These are phyloP conservation scores for Candida succiphila DNA, from an alignment of 805 yeast species.

Conservation along the genomic window DNA sequence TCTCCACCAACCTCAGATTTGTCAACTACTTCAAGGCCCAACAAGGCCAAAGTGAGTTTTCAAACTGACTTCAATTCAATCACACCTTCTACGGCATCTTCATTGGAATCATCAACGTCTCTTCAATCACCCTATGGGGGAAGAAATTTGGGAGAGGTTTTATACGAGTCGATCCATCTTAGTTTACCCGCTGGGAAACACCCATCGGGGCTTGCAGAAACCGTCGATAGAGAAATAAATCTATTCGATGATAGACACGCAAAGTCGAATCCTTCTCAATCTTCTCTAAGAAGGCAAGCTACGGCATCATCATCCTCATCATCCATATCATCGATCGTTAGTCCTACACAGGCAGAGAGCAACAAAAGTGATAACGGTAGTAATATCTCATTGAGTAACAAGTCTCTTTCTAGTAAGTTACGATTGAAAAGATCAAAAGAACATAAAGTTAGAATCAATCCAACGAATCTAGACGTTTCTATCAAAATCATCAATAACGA, in stretches of 20 bases:
- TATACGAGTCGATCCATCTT: slow-evolving; percentile 76
- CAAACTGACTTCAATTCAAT: neutral
- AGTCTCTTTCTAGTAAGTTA: slow-evolving; percentile 27
- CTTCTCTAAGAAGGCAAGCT: too few species aligned
- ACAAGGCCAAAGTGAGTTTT: neutral
- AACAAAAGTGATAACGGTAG: slow-evolving; percentile 4
- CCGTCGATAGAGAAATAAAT: slow-evolving; percentile 36
- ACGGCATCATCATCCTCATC: slow-evolving; percentile 7
- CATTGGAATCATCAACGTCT: slow-evolving; percentile 2
- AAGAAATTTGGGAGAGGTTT: slow-evolving; percentile 41
- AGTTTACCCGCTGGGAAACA: slow-evolving; percentile 40
- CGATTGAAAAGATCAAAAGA: slow-evolving; percentile 53
- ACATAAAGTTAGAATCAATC: slow-evolving; percentile 50
- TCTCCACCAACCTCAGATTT: neutral
- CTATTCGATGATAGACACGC: slow-evolving; percentile 2
- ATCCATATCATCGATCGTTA: slow-evolving; percentile 1
- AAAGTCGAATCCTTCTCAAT: neutral
- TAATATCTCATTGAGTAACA: slow-evolving; percentile 24
- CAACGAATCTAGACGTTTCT: slow-evolving; percentile 40
- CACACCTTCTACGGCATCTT: neutral
- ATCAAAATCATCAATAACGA: slow-evolving; percentile 32
- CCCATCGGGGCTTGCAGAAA: slow-evolving; percentile 34
- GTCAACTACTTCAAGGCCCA: neutral
- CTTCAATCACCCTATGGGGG: slow-evolving; percentile 8
- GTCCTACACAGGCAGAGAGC: neutral